These are phyloP conservation scores for Aureobasidium sp. DNA, from an alignment of 2,329 filamentous ascomycete genomes.

Conservation along the genomic window DNA sequence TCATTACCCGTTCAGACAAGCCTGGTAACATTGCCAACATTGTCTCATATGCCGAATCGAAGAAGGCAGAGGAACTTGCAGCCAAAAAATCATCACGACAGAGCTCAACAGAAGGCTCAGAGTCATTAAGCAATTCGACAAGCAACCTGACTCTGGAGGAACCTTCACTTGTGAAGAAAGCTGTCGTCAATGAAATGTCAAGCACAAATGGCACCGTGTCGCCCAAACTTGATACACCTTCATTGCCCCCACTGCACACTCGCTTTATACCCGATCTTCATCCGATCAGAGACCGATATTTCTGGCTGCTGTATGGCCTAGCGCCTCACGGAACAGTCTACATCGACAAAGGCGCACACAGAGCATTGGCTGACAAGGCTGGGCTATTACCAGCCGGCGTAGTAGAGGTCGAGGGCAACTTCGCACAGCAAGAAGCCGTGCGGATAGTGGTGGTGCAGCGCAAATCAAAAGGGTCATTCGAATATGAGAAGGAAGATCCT, in stretches of 20 bases:
- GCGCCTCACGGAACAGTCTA: constrained; percentile 84
- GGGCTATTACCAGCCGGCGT: constrained; percentile 87
- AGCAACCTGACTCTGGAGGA: constrained; percentile 10
- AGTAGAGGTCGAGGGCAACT: constrained; percentile 77
- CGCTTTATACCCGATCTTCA: constrained; percentile 78
- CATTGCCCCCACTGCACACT: constrained; percentile 62
- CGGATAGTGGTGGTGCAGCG: constrained; percentile 71
- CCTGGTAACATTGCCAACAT: constrained; percentile 88
- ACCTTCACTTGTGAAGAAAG: constrained; percentile 15
- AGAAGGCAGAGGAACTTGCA: constrained; percentile 33
- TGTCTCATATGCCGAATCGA: constrained; percentile 66
- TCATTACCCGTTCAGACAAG: constrained; percentile 90
- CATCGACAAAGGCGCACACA: constrained; percentile 83
- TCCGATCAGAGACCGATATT: constrained; percentile 86
- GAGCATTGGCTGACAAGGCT: constrained; percentile 72
- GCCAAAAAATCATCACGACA: constrained; percentile 1
- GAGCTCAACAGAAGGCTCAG: background rate
- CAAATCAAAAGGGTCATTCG: background rate
- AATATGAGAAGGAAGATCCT: constrained; percentile 40
- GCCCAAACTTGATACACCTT: constrained; percentile 24
- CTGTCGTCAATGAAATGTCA: constrained; percentile 15
- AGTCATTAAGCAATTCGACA: constrained; percentile 15
- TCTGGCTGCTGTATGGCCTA: constrained; percentile 93
- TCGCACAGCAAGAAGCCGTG: constrained; percentile 88
- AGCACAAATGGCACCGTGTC: constrained; percentile 17